Evolutionary conservation across 371 early-diverging fungal species (phyloP).

Genomic region (Paraphysoderma sedebokerense): DNA sequence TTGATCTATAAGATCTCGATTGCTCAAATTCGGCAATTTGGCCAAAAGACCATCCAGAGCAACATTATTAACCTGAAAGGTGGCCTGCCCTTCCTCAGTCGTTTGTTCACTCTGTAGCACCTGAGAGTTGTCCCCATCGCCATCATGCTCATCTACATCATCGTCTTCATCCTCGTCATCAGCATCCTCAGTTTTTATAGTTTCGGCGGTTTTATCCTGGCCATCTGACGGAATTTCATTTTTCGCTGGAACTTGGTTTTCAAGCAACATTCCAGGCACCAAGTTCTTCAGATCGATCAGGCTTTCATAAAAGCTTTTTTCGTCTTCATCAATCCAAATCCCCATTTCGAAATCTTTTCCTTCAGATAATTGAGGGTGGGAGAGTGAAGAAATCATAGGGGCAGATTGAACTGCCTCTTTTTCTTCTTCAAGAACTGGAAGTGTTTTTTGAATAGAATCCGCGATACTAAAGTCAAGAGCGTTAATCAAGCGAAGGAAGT

Average conservation of each 20-base stretch:
- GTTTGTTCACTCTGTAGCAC: slow-evolving; percentile 10
- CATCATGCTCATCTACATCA: slow-evolving; percentile 13
- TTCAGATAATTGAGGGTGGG: too few relatives aligned
- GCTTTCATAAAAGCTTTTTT: slow-evolving; percentile 63
- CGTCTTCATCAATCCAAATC: slow-evolving; percentile 78
- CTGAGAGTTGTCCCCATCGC: slow-evolving; percentile 16
- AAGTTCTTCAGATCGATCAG: slow-evolving; percentile 49
- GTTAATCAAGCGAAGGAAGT: too few relatives aligned
- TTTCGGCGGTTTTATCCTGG: slow-evolving; percentile 8
- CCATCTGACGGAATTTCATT: slow-evolving; percentile 4
- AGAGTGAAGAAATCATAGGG: too few relatives aligned
- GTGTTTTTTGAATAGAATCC: too few relatives aligned
- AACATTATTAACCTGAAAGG: slow-evolving; percentile 1
- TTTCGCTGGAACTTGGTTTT: slow-evolving; percentile 15
- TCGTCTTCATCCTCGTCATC: slow-evolving; percentile 17
- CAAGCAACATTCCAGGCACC: slow-evolving; percentile 63
- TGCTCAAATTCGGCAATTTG: slow-evolving; percentile 56
- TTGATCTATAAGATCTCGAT: slow-evolving; percentile 70
- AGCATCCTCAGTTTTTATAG: background rate
- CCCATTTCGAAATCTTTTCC: too few relatives aligned
- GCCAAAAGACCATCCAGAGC: slow-evolving; percentile 44
- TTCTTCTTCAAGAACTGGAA: too few relatives aligned
- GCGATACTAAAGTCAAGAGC: too few relatives aligned
- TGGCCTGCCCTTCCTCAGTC: slow-evolving; percentile 1
- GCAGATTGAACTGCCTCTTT: too few relatives aligned